These are phyloP conservation scores for Aureobasidium lini DNA, from an alignment of 2,329 filamentous ascomycete species.

Conservation along the genomic window DNA sequence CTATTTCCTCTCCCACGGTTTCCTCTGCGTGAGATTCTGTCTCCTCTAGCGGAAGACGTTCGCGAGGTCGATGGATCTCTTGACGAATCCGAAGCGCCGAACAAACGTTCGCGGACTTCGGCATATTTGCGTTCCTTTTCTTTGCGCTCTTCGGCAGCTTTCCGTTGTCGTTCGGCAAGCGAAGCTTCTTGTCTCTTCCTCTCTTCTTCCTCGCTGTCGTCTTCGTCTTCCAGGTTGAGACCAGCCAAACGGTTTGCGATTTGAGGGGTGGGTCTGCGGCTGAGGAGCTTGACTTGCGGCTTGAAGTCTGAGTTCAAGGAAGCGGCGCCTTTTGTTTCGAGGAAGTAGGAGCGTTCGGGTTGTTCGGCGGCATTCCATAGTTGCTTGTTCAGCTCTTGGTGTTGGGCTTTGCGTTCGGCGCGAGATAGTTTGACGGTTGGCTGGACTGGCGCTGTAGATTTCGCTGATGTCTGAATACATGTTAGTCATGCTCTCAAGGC, in stretches of 20 bases:
- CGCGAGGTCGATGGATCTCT: conserved; percentile 23
- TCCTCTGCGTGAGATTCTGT: conserved; percentile 22
- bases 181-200: conserved; percentile 56
- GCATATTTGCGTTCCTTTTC: conserved; percentile 89
- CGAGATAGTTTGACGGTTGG: conserved; percentile 53
- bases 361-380: conserved; percentile 88
- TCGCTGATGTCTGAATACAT: conserved; percentile 25
- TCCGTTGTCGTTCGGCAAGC: conserved; percentile 68
- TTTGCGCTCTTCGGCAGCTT: conserved; percentile 71
- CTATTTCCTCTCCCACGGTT: conserved; percentile 24
- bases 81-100: conserved; percentile 49
- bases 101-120: conserved; percentile 79
- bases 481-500: conserved; percentile 20
- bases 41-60: conserved; percentile 16
- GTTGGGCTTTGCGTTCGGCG: conserved; percentile 69
- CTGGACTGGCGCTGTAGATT: conserved; percentile 26
- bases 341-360: conserved; percentile 65
- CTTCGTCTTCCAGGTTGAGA: conserved; percentile 41
- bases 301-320: conserved; percentile 68
- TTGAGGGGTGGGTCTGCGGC: conserved; percentile 63
- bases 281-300: conserved; percentile 74
- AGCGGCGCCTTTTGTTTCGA: conserved; percentile 53
- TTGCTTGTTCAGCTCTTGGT: conserved; percentile 75
- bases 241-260: conserved; percentile 48
- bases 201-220: conserved; percentile 59